Conservation (phyloP, 129 eudicot genomes). For the Flaveria bidentis region DNA sequence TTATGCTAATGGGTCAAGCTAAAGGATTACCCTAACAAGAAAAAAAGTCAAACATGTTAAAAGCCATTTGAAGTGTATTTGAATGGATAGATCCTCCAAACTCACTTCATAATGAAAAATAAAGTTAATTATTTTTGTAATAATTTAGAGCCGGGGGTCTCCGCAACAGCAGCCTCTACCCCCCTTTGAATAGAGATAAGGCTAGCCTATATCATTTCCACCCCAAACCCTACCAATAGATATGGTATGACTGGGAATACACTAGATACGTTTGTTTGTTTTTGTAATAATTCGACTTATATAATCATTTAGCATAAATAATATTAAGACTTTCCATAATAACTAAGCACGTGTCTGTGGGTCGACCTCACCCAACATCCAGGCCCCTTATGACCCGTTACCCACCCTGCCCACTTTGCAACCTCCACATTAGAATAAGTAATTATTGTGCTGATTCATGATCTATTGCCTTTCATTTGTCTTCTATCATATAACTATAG, state of each 20-base stretch:
- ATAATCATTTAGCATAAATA: neutral
- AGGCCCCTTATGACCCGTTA: neutral
- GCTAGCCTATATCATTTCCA: no score
- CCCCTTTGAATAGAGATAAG: no score
- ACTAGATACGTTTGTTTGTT: no score
- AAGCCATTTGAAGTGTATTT: neutral
- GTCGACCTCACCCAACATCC: neutral
- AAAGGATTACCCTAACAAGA: neutral
- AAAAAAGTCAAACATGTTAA: neutral
- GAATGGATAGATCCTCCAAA: neutral
- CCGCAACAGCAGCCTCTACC: no score
- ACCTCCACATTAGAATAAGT: conserved; percentile 5
- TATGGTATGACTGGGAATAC: no score
- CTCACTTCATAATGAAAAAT: neutral
- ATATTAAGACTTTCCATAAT: no score
- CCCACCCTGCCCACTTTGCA: neutral
- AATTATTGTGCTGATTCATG: neutral
- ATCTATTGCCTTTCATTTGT: neutral
- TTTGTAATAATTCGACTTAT: neutral
- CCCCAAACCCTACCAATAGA: no score
- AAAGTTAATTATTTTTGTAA: neutral
- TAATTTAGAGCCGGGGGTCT: neutral
- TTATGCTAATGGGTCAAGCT: neutral
- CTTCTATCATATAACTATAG: neutral
- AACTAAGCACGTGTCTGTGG: neutral